Conservation (phyloP, 129 eudicot genomes). For the Centaurea solstitialis region DNA sequence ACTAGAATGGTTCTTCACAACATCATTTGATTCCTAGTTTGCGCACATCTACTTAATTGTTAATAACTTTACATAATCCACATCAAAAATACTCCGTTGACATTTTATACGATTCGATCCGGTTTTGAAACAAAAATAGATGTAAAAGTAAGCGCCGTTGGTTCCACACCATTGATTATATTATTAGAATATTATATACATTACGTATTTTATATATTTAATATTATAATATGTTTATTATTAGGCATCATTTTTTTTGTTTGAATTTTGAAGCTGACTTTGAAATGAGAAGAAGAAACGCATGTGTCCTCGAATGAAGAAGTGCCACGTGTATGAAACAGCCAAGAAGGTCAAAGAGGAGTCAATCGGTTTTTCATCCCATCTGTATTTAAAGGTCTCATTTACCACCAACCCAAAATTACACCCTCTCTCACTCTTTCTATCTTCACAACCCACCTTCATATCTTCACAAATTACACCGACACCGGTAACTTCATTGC, state of each 20-base stretch:
- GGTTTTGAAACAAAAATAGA: too few species aligned
- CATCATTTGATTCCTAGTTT: too few species aligned
- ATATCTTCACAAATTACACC: slow-evolving; percentile 26
- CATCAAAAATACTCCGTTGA: too few species aligned
- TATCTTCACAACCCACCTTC: slow-evolving; percentile 4
- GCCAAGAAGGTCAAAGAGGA: slow-evolving; percentile 34
- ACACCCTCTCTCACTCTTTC: neutral
- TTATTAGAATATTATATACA: neutral
- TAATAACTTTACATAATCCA: too few species aligned
- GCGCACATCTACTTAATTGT: too few species aligned
- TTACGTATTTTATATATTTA: neutral
- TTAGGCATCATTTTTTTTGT: too few species aligned
- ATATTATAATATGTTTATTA: neutral
- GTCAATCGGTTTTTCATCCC: slow-evolving; percentile 45
- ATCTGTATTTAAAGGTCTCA: slow-evolving; percentile 52
- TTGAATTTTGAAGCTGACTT: slow-evolving; percentile 22
- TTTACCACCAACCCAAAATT: slow-evolving; percentile 27
- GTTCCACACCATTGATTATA: too few species aligned
- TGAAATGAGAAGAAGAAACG: slow-evolving; percentile 32
- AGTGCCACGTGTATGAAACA: slow-evolving; percentile 40
- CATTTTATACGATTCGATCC: too few species aligned
- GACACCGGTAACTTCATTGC: slow-evolving; percentile 36
- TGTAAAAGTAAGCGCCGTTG: too few species aligned
- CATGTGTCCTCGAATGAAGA: slow-evolving; percentile 19
- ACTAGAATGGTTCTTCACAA: too few species aligned